A percentile compares a stretch with the other conserved stretches of the same genome.
phyloP scores from a whole-genome alignment of 2,329 filamentous ascomycete species.

The Dryadomyces quercus-mongolicae region DNA sequence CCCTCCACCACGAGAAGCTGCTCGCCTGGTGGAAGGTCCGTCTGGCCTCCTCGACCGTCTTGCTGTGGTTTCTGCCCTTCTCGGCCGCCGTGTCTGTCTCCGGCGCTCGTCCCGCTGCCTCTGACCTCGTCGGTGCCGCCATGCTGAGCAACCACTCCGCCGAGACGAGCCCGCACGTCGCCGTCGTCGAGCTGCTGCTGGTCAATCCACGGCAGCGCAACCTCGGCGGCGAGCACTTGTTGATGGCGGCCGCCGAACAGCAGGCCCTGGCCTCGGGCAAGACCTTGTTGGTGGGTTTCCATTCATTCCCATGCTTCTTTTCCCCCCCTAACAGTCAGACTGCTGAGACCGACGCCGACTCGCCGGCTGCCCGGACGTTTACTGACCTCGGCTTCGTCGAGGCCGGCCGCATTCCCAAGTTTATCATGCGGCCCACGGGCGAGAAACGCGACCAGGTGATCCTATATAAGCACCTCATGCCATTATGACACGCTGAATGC shows the following conservation, averaged over 20 bases:
- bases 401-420: constrained; percentile 42
- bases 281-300: constrained; percentile 38
- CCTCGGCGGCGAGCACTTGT: constrained; percentile 35
- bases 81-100: background rate
- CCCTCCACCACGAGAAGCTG: constrained; percentile 42
- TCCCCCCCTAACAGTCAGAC: constrained; percentile 9
- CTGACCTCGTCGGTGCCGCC: constrained; percentile 41
- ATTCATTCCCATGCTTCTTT: background rate
- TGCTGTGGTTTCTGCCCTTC: constrained; percentile 30
- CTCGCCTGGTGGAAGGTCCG: constrained; percentile 43
- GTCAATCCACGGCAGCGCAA: constrained; percentile 38
- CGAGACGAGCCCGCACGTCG: constrained; percentile 45
- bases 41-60: constrained; percentile 37
- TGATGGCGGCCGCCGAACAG: constrained; percentile 43
- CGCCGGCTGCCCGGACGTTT: constrained; percentile 35
- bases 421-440: constrained; percentile 31
- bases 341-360: constrained; percentile 34
- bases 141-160: constrained; percentile 38
- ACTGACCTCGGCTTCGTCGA: constrained; percentile 43
- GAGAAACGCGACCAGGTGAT: constrained; percentile 39
- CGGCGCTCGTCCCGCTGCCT: constrained; percentile 15
- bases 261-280: constrained; percentile 36
- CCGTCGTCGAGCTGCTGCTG: constrained; percentile 44
- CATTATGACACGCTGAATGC: background rate
- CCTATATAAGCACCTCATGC: constrained; percentile 44